phyloP scores from a whole-genome alignment of 176 grass and related monocot genomes.

The Alloteropsis semialata region DNA sequence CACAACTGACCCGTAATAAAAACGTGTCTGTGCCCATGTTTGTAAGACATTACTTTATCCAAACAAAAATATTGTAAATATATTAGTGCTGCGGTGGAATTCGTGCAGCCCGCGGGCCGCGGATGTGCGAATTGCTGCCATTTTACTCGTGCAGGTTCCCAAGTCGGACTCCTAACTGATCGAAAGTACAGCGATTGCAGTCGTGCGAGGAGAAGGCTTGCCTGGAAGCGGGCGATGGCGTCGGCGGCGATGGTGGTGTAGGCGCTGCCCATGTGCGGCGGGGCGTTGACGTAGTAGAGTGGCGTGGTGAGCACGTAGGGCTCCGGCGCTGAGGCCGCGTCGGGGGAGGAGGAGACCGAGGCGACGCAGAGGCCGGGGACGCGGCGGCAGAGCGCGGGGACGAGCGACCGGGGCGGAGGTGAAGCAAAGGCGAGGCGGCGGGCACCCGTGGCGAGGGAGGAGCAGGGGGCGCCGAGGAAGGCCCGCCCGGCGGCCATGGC shows the following conservation, averaged over 20 bases:
- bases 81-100: neutral
- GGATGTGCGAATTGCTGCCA: neutral
- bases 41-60: neutral
- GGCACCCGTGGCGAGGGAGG: constrained; percentile 44
- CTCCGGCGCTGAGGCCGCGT: constrained; percentile 19
- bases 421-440: constrained; percentile 22
- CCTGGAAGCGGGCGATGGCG: constrained; percentile 94
- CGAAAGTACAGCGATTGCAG: neutral
- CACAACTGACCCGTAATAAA: neutral
- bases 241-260: constrained; percentile 98
- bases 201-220: neutral
- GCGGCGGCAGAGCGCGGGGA: constrained; percentile 11
- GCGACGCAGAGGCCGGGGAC: constrained; percentile 27
- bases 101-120: neutral
- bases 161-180: neutral
- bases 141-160: neutral
- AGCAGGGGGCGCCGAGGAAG: constrained; percentile 53
- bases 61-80: neutral
- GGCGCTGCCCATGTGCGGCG: constrained; percentile 97
- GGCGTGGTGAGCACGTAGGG: constrained; percentile 84
- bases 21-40: neutral
- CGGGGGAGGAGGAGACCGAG: constrained; percentile 32
- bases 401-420: neutral
- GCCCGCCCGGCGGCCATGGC: constrained; percentile 88
- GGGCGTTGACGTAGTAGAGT: constrained; percentile 95